A percentile compares a stretch with the other conserved stretches of the same genome.
Evolutionary conservation across 306 rosid genomes (phyloP).

Genomic region (Castanopsis chinensis): DNA sequence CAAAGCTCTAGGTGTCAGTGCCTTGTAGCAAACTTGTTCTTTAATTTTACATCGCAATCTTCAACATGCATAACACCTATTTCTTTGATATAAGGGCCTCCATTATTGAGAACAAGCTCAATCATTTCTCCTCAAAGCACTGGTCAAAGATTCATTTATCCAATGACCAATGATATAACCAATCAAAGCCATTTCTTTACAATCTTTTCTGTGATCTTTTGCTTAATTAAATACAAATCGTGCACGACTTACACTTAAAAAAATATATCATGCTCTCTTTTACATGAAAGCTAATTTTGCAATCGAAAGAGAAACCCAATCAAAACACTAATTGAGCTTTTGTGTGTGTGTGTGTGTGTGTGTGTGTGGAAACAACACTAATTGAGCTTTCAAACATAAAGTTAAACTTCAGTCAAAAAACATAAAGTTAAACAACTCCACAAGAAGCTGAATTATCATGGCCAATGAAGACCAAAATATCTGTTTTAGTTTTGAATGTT

Average conservation of each 20-base stretch:
- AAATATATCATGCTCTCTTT: constrained; percentile 40
- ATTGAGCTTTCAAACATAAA: no score
- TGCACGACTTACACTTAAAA: constrained; percentile 27
- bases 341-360: no score
- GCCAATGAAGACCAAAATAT: not conserved
- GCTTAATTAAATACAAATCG: constrained; percentile 45
- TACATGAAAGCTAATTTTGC: constrained; percentile 31
- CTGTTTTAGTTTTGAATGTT: not conserved
- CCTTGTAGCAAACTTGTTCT: constrained; percentile 18
- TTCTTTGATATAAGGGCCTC: constrained; percentile 33
- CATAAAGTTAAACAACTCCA: constrained; percentile 22
- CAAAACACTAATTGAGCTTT: not conserved
- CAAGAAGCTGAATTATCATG: constrained; percentile 22
- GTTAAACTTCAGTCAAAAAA: no score
- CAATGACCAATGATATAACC: constrained; percentile 31
- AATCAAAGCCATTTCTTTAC: constrained; percentile 21
- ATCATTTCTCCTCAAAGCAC: constrained; percentile 34
- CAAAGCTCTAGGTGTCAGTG: constrained; percentile 11
- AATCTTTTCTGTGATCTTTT: constrained; percentile 15
- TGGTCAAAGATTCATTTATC: constrained; percentile 51
- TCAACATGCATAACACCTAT: constrained; percentile 27
- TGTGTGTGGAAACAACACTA: no score
- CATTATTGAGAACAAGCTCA: constrained; percentile 45
- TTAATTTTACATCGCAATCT: not conserved
- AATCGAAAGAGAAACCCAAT: constrained; percentile 21